These are phyloP conservation scores for Sphaceloma murrayae DNA, from an alignment of 2,329 filamentous ascomycete species.

Conservation along the genomic window DNA sequence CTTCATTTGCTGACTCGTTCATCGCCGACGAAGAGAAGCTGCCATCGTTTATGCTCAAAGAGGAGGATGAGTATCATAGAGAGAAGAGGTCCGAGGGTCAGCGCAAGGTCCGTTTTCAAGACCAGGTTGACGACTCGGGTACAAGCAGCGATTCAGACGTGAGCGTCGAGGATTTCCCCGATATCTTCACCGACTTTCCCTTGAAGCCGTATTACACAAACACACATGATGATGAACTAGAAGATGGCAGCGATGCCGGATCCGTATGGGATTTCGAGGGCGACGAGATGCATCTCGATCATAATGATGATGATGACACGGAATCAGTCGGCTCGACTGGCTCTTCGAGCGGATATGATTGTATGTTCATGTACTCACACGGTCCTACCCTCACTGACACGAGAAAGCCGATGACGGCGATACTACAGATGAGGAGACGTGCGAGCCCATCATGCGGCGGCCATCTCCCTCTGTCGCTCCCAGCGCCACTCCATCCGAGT, in stretches of 20 bases:
- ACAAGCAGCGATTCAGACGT: constrained; percentile 26
- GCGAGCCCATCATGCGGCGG: constrained; percentile 12
- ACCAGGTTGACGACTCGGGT: constrained; percentile 24
- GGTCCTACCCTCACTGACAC: constrained; percentile 22
- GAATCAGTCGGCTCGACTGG: constrained; percentile 23
- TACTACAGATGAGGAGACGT: constrained; percentile 27
- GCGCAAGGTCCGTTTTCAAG: constrained; percentile 30
- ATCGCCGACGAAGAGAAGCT: not conserved
- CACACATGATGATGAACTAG: constrained; percentile 23
- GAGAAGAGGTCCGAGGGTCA: constrained; percentile 21
- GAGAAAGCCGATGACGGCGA: constrained; percentile 29
- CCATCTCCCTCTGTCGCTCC: constrained; percentile 14
- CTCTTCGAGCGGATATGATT: constrained; percentile 25
- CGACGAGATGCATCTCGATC: constrained; percentile 26
- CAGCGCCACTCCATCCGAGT: constrained; percentile 4
- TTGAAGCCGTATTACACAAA: constrained; percentile 21
- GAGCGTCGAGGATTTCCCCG: constrained; percentile 28
- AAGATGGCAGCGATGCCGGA: constrained; percentile 25
- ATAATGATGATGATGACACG: constrained; percentile 26
- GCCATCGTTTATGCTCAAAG: constrained; percentile 17
- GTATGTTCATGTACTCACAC: constrained; percentile 23
- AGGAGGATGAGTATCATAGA: constrained; percentile 7
- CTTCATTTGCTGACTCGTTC: constrained; percentile 3
- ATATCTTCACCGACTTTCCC: constrained; percentile 27
- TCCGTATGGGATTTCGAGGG: constrained; percentile 30